Conservation (phyloP, 2,329 filamentous ascomycete genomes). For the Exophiala spinifera region DNA sequence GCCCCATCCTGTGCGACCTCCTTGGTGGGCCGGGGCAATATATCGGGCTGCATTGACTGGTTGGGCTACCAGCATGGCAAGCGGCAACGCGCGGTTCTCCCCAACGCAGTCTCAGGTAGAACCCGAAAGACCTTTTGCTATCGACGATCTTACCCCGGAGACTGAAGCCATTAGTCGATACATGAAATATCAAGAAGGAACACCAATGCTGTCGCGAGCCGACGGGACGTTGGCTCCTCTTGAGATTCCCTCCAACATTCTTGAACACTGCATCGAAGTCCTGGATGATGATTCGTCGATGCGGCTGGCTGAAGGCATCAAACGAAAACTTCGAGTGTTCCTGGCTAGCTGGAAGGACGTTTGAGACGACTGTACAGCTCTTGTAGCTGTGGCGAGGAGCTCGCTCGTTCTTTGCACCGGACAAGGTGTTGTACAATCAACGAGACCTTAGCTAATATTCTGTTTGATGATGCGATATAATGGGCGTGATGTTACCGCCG, state of each 20-base stretch:
- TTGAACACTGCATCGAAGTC: conserved; percentile 52
- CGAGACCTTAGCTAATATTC: neutral
- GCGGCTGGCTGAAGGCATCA: conserved; percentile 54
- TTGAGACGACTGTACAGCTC: conserved; percentile 5
- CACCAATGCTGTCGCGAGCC: conserved; percentile 50
- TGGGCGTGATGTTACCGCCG: conserved; percentile 20
- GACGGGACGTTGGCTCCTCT: conserved; percentile 49
- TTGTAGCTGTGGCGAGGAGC: neutral
- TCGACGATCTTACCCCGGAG: conserved; percentile 51
- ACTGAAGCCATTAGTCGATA: conserved; percentile 52
- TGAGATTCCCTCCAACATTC: conserved; percentile 48
- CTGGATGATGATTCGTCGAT: conserved; percentile 53
- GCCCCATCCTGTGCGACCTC: conserved; percentile 58
- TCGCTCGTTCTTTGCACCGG: neutral
- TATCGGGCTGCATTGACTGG: conserved; percentile 65
- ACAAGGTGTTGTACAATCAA: neutral
- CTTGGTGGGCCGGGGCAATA: conserved; percentile 69
- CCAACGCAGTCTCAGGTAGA: conserved; percentile 30
- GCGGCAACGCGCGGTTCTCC: conserved; percentile 42
- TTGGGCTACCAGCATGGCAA: conserved; percentile 60
- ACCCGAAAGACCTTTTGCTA: conserved; percentile 45
- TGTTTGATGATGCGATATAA: conserved; percentile 2
- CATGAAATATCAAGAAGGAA: conserved; percentile 52
- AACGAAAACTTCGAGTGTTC: conserved; percentile 50
- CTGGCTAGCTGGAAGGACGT: conserved; percentile 32